phyloP scores from a whole-genome alignment of 805 yeast genomes.

The Jamesozyma jinghongensis region DNA sequence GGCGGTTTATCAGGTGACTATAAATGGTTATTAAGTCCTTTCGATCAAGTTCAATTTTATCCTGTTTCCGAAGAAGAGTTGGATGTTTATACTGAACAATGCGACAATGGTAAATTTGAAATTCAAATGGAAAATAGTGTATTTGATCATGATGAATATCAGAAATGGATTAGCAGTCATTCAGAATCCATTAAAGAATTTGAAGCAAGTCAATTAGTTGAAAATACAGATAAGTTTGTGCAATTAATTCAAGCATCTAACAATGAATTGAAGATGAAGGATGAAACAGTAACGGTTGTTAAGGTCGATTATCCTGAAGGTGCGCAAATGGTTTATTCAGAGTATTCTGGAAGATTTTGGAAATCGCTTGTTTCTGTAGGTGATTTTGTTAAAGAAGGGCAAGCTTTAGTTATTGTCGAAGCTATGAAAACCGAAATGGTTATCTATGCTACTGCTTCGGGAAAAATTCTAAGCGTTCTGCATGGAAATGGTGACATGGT shows the following conservation, averaged over 20 bases:
- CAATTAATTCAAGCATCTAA: constrained; percentile 72
- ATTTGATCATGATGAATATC: constrained; percentile 74
- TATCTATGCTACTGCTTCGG: constrained; percentile 60
- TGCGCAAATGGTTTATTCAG: constrained; percentile 83
- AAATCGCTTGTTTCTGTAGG: constrained; percentile 77
- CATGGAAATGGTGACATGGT: constrained; percentile 93
- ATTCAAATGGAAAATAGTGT: constrained; percentile 68
- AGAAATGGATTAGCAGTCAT: constrained; percentile 69
- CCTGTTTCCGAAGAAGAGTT: constrained; percentile 83
- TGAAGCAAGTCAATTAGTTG: constrained; percentile 62
- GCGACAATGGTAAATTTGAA: constrained; percentile 68
- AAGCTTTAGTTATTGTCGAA: constrained; percentile 80
- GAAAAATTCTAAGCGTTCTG: constrained; percentile 61
- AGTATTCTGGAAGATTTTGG: constrained; percentile 97
- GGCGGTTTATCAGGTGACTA: constrained; percentile 52
- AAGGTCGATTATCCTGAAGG: constrained; percentile 61
- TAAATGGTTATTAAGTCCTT: constrained; percentile 89
- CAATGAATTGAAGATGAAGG: constrained; percentile 53
- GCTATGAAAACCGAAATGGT: constrained; percentile 99
- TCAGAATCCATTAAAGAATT: constrained; percentile 62
- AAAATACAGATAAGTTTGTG: constrained; percentile 78
- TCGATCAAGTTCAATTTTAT: constrained; percentile 90
- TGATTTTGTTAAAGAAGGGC: constrained; percentile 61
- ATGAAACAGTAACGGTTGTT: constrained; percentile 36
- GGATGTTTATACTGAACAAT: constrained; percentile 60